Evolutionary conservation across 305 asterid genomes (phyloP).

Genomic region (Ilex paraguariensis): DNA sequence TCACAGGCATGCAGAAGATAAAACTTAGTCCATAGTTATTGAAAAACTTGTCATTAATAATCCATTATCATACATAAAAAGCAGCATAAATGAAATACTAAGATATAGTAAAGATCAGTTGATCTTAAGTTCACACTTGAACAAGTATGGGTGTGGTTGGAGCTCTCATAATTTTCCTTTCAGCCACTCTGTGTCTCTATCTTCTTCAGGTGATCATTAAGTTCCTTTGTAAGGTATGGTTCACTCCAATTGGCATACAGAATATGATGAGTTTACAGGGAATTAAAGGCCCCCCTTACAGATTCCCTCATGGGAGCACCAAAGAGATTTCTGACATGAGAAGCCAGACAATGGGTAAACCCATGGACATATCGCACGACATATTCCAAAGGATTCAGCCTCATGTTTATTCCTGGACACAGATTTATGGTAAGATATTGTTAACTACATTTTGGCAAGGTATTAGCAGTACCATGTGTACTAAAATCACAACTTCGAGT

Average conservation of each 20-base stretch:
- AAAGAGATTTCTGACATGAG: slow-evolving; percentile 43
- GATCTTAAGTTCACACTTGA: not conserved
- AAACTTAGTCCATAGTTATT: too few relatives aligned
- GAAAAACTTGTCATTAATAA: too few relatives aligned
- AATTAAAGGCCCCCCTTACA: slow-evolving; percentile 49
- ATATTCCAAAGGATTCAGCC: slow-evolving; percentile 55
- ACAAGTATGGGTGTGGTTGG: not conserved
- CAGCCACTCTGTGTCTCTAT: not conserved
- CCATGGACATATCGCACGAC: slow-evolving; percentile 44
- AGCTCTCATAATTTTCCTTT: not conserved
- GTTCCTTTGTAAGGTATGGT: slow-evolving; percentile 21
- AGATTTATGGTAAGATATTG: slow-evolving; percentile 37
- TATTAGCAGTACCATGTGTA: too few relatives aligned
- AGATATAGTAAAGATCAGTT: not conserved
- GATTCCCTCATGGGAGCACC: slow-evolving; percentile 59
- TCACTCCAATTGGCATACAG: slow-evolving; percentile 35
- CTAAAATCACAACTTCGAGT: too few relatives aligned
- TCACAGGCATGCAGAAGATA: too few relatives aligned
- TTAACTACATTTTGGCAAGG: too few relatives aligned
- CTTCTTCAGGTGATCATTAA: not conserved
- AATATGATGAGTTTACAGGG: slow-evolving; percentile 47
- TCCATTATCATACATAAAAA: too few relatives aligned
- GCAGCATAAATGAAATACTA: too few relatives aligned
- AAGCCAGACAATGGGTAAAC: slow-evolving; percentile 37
- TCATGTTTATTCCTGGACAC: slow-evolving; percentile 53